phyloP scores from a whole-genome alignment of 805 yeast genomes.

The Limtongia smithiae region DNA sequence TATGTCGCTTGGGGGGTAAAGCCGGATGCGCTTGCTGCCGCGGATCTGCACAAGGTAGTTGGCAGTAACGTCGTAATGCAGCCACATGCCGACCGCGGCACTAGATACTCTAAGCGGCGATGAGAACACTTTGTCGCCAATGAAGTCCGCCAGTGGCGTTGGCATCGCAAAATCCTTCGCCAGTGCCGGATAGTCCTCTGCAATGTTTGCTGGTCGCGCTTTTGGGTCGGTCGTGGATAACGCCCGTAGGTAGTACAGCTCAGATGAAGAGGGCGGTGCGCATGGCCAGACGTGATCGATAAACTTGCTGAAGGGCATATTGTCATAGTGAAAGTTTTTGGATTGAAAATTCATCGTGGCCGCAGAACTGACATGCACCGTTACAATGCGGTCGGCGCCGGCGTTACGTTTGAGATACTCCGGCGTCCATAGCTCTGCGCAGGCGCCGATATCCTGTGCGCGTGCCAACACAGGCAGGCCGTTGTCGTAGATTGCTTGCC shows the following conservation, averaged over 20 bases:
- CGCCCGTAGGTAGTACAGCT: slow-evolving; percentile 34
- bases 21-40: slow-evolving; percentile 37
- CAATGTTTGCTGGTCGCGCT: slow-evolving; percentile 34
- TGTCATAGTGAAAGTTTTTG: slow-evolving; percentile 37
- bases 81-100: slow-evolving; percentile 38
- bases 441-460: slow-evolving; percentile 33
- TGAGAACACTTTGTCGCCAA: slow-evolving; percentile 34
- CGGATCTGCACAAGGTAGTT: slow-evolving; percentile 38
- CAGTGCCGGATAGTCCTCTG: slow-evolving; percentile 36
- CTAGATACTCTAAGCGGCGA: slow-evolving; percentile 40
- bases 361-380: slow-evolving; percentile 33
- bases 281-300: slow-evolving; percentile 29
- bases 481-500: slow-evolving; percentile 8
- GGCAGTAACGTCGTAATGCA: slow-evolving; percentile 41
- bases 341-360: slow-evolving; percentile 34
- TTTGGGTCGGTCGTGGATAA: slow-evolving; percentile 35
- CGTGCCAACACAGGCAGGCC: slow-evolving; percentile 34
- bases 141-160: slow-evolving; percentile 15
- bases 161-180: slow-evolving; percentile 37
- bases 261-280: not conserved
- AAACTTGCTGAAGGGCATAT: slow-evolving; percentile 34
- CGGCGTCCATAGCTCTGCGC: slow-evolving; percentile 35
- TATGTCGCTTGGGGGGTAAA: slow-evolving; percentile 40
- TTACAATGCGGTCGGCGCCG: slow-evolving; percentile 33
- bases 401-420: slow-evolving; percentile 34